phyloP scores from a whole-genome alignment of 2,329 filamentous ascomycete species.

The Fusarium clavum region DNA sequence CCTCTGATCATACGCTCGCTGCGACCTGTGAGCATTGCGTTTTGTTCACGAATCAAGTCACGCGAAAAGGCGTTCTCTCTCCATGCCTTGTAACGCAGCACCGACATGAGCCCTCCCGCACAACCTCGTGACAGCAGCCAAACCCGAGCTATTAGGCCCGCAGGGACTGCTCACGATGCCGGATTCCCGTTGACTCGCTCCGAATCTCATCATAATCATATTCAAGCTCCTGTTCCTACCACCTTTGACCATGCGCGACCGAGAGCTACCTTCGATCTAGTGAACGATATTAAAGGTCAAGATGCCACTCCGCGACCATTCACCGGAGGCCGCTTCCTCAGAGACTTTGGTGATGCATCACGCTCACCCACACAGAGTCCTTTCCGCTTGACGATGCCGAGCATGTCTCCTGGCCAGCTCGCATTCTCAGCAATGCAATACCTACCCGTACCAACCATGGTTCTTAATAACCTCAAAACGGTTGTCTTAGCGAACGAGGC shows the following conservation, averaged over 20 bases:
- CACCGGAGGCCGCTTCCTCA: constrained; percentile 51
- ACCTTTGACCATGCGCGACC: constrained; percentile 27
- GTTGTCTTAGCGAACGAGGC: constrained; percentile 81
- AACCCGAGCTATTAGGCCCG: constrained; percentile 45
- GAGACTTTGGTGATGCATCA: constrained; percentile 46
- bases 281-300: constrained; percentile 27
- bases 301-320: constrained; percentile 45
- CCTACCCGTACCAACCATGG: constrained; percentile 76
- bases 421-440: constrained; percentile 79
- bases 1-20: neutral
- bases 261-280: constrained; percentile 33
- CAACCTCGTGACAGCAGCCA: constrained; percentile 48
- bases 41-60: constrained; percentile 10
- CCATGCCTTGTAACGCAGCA: constrained; percentile 44
- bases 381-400: constrained; percentile 58
- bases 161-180: constrained; percentile 40
- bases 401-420: constrained; percentile 63
- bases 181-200: constrained; percentile 31
- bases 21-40: neutral
- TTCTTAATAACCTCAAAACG: constrained; percentile 76
- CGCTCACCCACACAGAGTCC: constrained; percentile 55
- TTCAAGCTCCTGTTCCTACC: constrained; percentile 30
- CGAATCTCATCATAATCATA: constrained; percentile 29
- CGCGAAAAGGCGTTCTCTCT: constrained; percentile 26
- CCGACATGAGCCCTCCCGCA: constrained; percentile 51